Evolutionary conservation across 2,329 filamentous ascomycete species (phyloP), one percentile per base, ranked within the genome.

Genomic region (Tympanopsis confertula): DNA sequence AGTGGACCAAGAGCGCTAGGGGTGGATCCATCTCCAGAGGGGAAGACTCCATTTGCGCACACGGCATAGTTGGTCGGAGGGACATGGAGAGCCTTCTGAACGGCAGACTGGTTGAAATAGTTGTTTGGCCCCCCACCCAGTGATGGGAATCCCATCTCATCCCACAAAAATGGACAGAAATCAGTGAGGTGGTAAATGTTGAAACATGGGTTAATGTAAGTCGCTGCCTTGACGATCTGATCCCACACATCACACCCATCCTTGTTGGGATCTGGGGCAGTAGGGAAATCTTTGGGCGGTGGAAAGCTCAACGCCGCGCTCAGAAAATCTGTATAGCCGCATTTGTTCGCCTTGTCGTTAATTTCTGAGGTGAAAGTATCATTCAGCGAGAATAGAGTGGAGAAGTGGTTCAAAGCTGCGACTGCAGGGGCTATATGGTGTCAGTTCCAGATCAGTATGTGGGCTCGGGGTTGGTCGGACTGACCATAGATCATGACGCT

Each of bases 161-260:
- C 46, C 42, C 45, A 53, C 4, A 50, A 48, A 35, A 48, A 43
- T 0, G 65, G 65, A 45, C 65, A 69, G 13, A 55, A 76, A 12
- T 66, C 68, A n/a, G 67, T 68, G 20, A 80, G 62, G 32, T 71
- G 63, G 53, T 78, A 79, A 18, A 76, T 55, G 48, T 78, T 68
- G 55, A 75, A 81, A 57, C 76, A 80, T 0, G 75, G 75, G 55
- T 81, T 80, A 29, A 68, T 59, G 13, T 61, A 50, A 15, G 63
- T 48, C 7, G 76, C 78, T n/a, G 55, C 66, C 47, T 78, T 71
- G 50, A 82, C 81, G 15, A 63, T 63, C n/a, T 78, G 10, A 28
- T 28, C 24, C 24, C 24, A 28, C 10, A 28, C 10, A n/a, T 10
- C 24, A n/a, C 24, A 28, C 10, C n/a, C 24, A n/a, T 28, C n/a